These are phyloP conservation scores for Helminthosporium solani DNA, from an alignment of 2,329 filamentous ascomycete species.

Conservation along the genomic window DNA sequence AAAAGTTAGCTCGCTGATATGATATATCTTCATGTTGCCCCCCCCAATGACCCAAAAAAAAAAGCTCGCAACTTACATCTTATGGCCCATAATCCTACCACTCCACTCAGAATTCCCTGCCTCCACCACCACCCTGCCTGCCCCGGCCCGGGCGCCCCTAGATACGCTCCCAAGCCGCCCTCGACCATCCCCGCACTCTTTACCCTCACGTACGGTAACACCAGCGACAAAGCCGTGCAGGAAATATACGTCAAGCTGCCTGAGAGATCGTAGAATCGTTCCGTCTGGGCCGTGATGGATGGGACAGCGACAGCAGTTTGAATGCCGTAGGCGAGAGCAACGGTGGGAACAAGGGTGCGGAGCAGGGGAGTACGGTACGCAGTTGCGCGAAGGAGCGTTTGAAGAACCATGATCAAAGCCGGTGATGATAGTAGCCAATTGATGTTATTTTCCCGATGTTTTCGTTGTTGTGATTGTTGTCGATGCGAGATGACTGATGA, in stretches of 20 bases:
- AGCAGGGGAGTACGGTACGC: constrained; percentile 64
- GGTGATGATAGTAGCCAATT: background rate
- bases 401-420: constrained; percentile 36
- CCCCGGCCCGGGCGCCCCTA: constrained; percentile 23
- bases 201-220: constrained; percentile 60
- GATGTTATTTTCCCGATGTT: too few relatives aligned
- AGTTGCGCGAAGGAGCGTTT: constrained; percentile 58
- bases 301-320: constrained; percentile 64
- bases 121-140: constrained; percentile 58
- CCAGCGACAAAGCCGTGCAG: constrained; percentile 62
- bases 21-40: background rate
- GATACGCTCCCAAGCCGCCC: constrained; percentile 36
- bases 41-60: background rate
- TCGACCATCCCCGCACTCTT: constrained; percentile 50
- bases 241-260: constrained; percentile 67
- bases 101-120: constrained; percentile 55
- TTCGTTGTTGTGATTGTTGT: background rate
- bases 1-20: background rate
- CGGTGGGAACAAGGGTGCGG: constrained; percentile 61
- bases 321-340: constrained; percentile 63
- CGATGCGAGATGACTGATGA: background rate
- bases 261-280: constrained; percentile 68
- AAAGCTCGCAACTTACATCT: constrained; percentile 55
- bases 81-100: constrained; percentile 63
- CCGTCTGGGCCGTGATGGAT: constrained; percentile 60